Evolutionary conservation across 31 red algal genomes (phyloP), one percentile per base, ranked within the genome.

Genomic region (Porphyra umbilicalis): DNA sequence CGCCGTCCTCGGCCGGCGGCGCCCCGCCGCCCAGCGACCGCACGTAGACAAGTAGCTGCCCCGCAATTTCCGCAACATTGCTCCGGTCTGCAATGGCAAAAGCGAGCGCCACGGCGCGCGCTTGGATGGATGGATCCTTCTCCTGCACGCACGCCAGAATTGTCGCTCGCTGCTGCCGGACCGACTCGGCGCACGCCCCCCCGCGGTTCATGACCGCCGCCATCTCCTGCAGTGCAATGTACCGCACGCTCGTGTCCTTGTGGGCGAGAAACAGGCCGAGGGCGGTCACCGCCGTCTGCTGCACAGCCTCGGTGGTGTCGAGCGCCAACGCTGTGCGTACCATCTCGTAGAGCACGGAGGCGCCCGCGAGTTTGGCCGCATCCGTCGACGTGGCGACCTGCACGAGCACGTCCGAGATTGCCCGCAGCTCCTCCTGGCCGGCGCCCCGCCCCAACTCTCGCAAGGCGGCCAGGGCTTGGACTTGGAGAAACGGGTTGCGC

Each of bases 181-280:
- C 84, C 39, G 81, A 75, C 33, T 46, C 40, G 37, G 88, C 34
- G 35, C 35, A 36, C 34, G 83, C 80, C 35, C 87, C 85, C 38
- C 89, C 79, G 36, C 77, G 79, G 77, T 84, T 86, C 39, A 88
- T 89, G 31, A 96, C 84, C 31, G 35, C 68, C 32, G 74, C 87
- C 31, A 99, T 77, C 88, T 90, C 87, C 34, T 93, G 88, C 20
- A 99, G 83, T 34, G 91, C 93, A 30, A 96, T 87, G 76, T 94
- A 94, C 74, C 94, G 92, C 34, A 95, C 86, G 82, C 93, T 99
- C 29, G 91, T 78, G 80, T 99, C 97, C 32, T 92, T 94, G 78
- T 90, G 88, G 9, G 79, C 36, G 1, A 99, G 83, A 67, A 96
- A 92, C 34, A 90, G 88, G 38, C 89, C 89, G 46, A 96, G 84